phyloP scores from a whole-genome alignment of 371 early-diverging fungal species.

The Saksenaea oblongispora region DNA sequence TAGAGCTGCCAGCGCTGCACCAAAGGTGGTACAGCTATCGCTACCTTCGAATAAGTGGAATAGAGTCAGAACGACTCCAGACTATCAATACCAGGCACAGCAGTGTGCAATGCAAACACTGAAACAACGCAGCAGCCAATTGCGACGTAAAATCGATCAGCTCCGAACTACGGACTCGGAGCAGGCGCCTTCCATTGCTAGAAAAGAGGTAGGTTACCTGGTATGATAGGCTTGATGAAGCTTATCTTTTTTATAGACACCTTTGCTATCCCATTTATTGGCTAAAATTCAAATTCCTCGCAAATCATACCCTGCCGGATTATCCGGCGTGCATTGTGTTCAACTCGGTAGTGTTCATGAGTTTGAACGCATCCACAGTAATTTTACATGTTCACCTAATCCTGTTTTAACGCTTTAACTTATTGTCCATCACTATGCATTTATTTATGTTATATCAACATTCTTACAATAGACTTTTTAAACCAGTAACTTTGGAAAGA shows the following conservation, averaged over 20 bases:
- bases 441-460: not conserved
- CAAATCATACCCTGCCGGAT: not conserved
- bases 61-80: constrained; percentile 57
- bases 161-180: constrained; percentile 12
- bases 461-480: too few relatives aligned
- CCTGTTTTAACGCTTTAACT: not conserved
- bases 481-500: too few relatives aligned
- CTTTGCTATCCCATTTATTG: constrained; percentile 17
- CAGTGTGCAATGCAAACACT: constrained; percentile 69
- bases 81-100: constrained; percentile 72
- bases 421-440: constrained; percentile 5
- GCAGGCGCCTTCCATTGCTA: not conserved
- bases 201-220: constrained; percentile 5
- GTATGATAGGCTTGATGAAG: not conserved
- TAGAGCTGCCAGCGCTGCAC: constrained; percentile 48
- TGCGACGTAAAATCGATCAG: constrained; percentile 45
- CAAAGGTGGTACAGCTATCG: constrained; percentile 48
- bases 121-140: constrained; percentile 57
- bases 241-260: not conserved
- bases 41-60: constrained; percentile 54
- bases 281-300: constrained; percentile 37
- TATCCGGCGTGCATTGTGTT: constrained; percentile 14
- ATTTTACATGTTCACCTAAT: constrained; percentile 21
- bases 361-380: constrained; percentile 34
- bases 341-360: constrained; percentile 30